A percentile compares a stretch with the other conserved stretches of the same genome.
phyloP scores from a whole-genome alignment of 2,329 filamentous ascomycete genomes.

The Penicillium sp. region DNA sequence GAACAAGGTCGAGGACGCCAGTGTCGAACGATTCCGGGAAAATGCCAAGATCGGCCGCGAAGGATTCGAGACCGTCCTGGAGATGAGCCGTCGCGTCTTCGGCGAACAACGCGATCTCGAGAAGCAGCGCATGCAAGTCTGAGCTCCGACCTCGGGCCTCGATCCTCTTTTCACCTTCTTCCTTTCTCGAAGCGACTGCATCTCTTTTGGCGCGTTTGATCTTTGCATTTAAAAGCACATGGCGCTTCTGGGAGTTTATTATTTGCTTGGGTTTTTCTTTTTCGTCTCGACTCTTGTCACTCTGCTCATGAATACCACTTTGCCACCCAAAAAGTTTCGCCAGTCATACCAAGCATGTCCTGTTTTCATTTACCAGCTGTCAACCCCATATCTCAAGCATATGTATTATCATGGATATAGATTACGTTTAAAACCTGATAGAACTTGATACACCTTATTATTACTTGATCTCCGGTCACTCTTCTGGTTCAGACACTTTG shows the following conservation, averaged over 20 bases:
- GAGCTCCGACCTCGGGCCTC: slow-evolving; percentile 1
- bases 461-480: too few relatives aligned
- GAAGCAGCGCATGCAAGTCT: slow-evolving; percentile 44
- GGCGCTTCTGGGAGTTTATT: slow-evolving; percentile 27
- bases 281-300: slow-evolving; percentile 2
- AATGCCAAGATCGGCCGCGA: slow-evolving; percentile 89
- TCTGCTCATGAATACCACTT: slow-evolving; percentile 12
- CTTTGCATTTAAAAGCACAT: slow-evolving; percentile 23
- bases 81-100: slow-evolving; percentile 90
- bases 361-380: not conserved
- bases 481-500: not conserved
- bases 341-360: slow-evolving; percentile 13
- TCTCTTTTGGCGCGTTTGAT: slow-evolving; percentile 27
- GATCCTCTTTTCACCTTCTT: slow-evolving; percentile 5
- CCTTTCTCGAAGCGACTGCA: slow-evolving; percentile 34
- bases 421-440: too few relatives aligned
- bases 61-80: slow-evolving; percentile 91
- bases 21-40: slow-evolving; percentile 84
- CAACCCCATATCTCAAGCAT: not conserved
- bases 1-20: slow-evolving; percentile 91
- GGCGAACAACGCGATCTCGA: slow-evolving; percentile 78
- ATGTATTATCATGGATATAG: not conserved
- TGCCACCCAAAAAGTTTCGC: slow-evolving; percentile 17
- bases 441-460: too few relatives aligned
- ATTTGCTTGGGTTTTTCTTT: not conserved